Evolutionary conservation across 768 basidiomycete species (phyloP).

Genomic region (Nidularia pulvinata): DNA sequence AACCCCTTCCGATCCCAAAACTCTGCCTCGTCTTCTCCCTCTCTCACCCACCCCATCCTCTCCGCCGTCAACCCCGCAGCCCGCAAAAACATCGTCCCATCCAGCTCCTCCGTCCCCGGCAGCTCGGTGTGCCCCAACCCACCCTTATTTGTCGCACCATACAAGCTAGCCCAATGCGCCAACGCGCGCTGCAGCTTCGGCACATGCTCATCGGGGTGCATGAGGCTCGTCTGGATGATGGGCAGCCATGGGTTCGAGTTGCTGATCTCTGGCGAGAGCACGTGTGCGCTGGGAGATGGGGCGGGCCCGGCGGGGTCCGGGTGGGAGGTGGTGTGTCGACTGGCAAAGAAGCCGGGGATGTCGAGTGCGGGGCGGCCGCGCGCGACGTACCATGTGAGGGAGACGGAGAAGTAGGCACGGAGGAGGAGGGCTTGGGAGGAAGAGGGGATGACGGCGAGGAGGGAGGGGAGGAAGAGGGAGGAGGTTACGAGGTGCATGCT

Average conservation of each 20-base stretch:
- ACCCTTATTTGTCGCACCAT: slow-evolving; percentile 30
- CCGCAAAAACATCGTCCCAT: slow-evolving; percentile 66
- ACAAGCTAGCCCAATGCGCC: slow-evolving; percentile 40
- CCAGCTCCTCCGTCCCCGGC: slow-evolving; percentile 46
- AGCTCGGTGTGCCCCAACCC: slow-evolving; percentile 33
- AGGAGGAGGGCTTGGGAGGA: slow-evolving; percentile 50
- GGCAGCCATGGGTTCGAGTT: slow-evolving; percentile 61
- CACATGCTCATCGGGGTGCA: slow-evolving; percentile 56
- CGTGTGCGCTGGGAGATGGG: slow-evolving; percentile 17
- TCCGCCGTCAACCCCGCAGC: slow-evolving; percentile 51
- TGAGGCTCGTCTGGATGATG: slow-evolving; percentile 48
- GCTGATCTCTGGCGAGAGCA: slow-evolving; percentile 22
- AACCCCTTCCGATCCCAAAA: slow-evolving; percentile 9
- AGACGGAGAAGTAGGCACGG: slow-evolving; percentile 51
- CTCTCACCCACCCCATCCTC: slow-evolving; percentile 33
- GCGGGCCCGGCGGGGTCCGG: slow-evolving; percentile 9
- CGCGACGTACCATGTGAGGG: slow-evolving; percentile 54
- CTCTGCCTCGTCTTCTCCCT: slow-evolving; percentile 22
- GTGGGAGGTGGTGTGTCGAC: too few species aligned
- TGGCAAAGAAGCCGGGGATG: slow-evolving; percentile 45
- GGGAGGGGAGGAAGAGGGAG: slow-evolving; percentile 55
- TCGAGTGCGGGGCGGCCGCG: slow-evolving; percentile 53
- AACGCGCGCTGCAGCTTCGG: slow-evolving; percentile 49
- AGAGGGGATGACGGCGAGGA: slow-evolving; percentile 36
- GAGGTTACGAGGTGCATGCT: slow-evolving; percentile 74